Percentiles rank a stretch among this genome's conserved stretches.
phyloP scores from a whole-genome alignment of 192 early-diverging fungal genomes.

The Entophlyctis luteolus region DNA sequence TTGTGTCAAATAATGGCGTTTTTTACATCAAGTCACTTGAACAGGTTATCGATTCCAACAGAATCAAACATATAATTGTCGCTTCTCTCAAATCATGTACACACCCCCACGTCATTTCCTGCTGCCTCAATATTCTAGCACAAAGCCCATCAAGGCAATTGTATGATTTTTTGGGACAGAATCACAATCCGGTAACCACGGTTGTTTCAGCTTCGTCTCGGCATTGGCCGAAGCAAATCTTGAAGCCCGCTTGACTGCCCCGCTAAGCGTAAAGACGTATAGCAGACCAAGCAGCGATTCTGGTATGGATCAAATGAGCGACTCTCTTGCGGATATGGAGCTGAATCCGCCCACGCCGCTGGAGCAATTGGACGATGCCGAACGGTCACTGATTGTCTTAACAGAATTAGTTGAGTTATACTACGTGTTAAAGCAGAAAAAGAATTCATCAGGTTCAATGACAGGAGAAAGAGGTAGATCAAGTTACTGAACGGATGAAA shows the following conservation, averaged over 20 bases:
- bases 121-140: conserved; percentile 10
- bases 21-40: neutral
- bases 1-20: neutral
- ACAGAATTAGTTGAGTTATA: conserved; percentile 1
- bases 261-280: too few species aligned
- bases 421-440: neutral
- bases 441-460: neutral
- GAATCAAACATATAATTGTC: conserved; percentile 19
- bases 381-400: conserved; percentile 12
- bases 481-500: conserved; percentile 21
- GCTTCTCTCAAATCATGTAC: neutral
- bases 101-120: conserved; percentile 5
- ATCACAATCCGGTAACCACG: neutral
- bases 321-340: conserved; percentile 10
- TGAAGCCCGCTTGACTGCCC: too few species aligned
- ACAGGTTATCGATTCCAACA: conserved; percentile 16
- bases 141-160: conserved; percentile 10
- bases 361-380: conserved; percentile 22
- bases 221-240: neutral
- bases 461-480: conserved; percentile 25
- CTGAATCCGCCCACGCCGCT: neutral
- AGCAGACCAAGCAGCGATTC: neutral
- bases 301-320: conserved; percentile 8
- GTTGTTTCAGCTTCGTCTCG: conserved; percentile 3
- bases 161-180: conserved; percentile 1